Percentiles rank a stretch among this genome's conserved stretches.
Conservation (phyloP, 2,329 filamentous ascomycete species). For the Dissoconium aciculare region DNA sequence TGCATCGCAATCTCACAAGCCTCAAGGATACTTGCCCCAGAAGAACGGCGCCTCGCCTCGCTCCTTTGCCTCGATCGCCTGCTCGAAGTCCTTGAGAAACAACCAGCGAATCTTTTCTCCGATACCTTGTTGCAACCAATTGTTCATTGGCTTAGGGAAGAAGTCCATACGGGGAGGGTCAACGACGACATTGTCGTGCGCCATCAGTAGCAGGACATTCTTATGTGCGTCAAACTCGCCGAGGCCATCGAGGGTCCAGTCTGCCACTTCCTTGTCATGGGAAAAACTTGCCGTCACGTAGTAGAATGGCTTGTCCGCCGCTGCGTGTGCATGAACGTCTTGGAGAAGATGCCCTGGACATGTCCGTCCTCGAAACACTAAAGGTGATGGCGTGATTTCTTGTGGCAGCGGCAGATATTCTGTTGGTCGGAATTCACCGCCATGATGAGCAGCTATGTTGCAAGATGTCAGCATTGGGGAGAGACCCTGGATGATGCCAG, state of each 20-base stretch:
- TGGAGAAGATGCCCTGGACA: slow-evolving; percentile 32
- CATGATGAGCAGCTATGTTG: slow-evolving; percentile 23
- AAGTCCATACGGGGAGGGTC: slow-evolving; percentile 21
- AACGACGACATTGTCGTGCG: slow-evolving; percentile 20
- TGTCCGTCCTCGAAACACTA: slow-evolving; percentile 12
- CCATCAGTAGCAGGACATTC: slow-evolving; percentile 20
- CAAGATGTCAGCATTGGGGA: neutral
- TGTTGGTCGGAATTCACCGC: slow-evolving; percentile 28
- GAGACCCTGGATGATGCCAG: slow-evolving; percentile 4
- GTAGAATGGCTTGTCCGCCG: slow-evolving; percentile 24
- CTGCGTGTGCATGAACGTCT: slow-evolving; percentile 24
- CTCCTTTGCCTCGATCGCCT: slow-evolving; percentile 24
- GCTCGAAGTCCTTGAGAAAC: slow-evolving; percentile 38
- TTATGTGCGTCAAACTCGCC: slow-evolving; percentile 23
- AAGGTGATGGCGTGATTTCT: slow-evolving; percentile 15
- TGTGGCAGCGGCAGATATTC: slow-evolving; percentile 27
- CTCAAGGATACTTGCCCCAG: slow-evolving; percentile 12
- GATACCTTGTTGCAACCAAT: slow-evolving; percentile 19
- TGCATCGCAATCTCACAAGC: no score
- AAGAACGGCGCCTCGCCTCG: slow-evolving; percentile 12
- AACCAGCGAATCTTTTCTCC: slow-evolving; percentile 20
- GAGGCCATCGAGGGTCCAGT: slow-evolving; percentile 21
- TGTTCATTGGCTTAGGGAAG: slow-evolving; percentile 27
- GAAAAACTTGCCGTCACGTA: slow-evolving; percentile 21
- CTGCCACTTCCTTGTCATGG: slow-evolving; percentile 23